phyloP scores from a whole-genome alignment of 1,284 basidiomycete genomes.

The Malassezia obtusa region DNA sequence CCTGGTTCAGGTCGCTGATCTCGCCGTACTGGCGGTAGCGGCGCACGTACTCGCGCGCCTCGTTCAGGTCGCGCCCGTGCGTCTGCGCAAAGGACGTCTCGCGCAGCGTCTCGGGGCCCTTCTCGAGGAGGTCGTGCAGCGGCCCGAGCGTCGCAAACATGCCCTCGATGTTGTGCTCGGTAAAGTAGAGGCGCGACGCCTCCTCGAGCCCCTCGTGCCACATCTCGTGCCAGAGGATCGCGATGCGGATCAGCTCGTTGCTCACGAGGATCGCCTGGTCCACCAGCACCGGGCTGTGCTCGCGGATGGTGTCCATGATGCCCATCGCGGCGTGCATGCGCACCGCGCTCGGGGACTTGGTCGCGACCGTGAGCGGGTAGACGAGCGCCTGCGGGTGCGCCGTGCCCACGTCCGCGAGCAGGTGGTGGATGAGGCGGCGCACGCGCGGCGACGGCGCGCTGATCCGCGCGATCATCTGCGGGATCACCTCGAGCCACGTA shows the following conservation, averaged over 20 bases:
- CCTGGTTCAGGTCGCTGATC: constrained; percentile 77
- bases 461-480: constrained; percentile 97
- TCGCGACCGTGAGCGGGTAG: constrained; percentile 94
- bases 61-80: constrained; percentile 83
- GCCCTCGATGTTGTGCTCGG: constrained; percentile 94
- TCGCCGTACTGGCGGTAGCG: constrained; percentile 81
- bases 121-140: constrained; percentile 83
- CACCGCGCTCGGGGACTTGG: constrained; percentile 78
- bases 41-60: constrained; percentile 84
- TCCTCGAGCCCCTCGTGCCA: constrained; percentile 99
- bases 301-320: constrained; percentile 89
- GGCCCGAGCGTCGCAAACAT: constrained; percentile 95
- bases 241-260: constrained; percentile 90
- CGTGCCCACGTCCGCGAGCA: constrained; percentile 85
- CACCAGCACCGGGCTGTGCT: constrained; percentile 80
- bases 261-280: constrained; percentile 86
- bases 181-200: constrained; percentile 91
- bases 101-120: constrained; percentile 88
- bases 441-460: constrained; percentile 85
- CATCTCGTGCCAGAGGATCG: constrained; percentile 96
- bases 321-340: constrained; percentile 72
- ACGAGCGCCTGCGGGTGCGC: constrained; percentile 96
- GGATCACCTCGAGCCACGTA: constrained; percentile 97
- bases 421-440: constrained; percentile 75
- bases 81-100: constrained; percentile 93